Conservation (phyloP, 2,329 filamentous ascomycete genomes). For the Colletotrichum somersetense region DNA sequence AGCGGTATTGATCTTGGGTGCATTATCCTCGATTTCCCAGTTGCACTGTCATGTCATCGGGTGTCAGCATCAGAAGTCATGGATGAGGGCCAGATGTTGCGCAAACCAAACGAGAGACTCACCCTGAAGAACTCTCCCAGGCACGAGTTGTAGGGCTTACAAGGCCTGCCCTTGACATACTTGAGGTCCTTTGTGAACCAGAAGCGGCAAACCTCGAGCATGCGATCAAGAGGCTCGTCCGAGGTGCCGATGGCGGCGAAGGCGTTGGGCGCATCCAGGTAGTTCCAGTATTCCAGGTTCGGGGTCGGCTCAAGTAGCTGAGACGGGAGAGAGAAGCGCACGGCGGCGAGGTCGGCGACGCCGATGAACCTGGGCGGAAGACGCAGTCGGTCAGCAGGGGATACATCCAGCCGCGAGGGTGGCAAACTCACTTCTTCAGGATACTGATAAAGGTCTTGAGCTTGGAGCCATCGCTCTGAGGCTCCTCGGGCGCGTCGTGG, state of each 20-base stretch:
- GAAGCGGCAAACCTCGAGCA: conserved; percentile 94
- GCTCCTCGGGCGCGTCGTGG: conserved; percentile 57
- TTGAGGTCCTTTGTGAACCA: conserved; percentile 99
- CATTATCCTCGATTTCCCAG: conserved; percentile 90
- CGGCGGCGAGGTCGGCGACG: conserved; percentile 93
- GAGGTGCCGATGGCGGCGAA: conserved; percentile 88
- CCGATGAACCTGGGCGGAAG: conserved; percentile 82
- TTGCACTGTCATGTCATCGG: conserved; percentile 75
- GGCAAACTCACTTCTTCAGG: conserved; percentile 79
- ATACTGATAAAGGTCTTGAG: conserved; percentile 90
- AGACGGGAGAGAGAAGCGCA: conserved; percentile 95
- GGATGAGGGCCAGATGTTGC: neutral
- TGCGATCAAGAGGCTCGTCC: conserved; percentile 90
- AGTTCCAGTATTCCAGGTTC: conserved; percentile 99
- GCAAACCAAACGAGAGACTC: conserved; percentile 51
- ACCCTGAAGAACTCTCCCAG: conserved; percentile 97
- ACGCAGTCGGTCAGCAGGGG: conserved; percentile 26
- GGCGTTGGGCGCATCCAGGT: conserved; percentile 93
- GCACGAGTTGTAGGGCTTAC: conserved; percentile 98
- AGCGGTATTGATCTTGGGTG: conserved; percentile 72
- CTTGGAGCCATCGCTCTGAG: conserved; percentile 85
- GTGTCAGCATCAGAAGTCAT: conserved; percentile 24
- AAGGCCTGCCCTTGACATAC: conserved; percentile 98
- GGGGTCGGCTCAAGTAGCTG: conserved; percentile 96
- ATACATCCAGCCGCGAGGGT: conserved; percentile 8